Evolutionary conservation across 805 yeast genomes (phyloP).

Genomic region (Myxozyma neglecta): DNA sequence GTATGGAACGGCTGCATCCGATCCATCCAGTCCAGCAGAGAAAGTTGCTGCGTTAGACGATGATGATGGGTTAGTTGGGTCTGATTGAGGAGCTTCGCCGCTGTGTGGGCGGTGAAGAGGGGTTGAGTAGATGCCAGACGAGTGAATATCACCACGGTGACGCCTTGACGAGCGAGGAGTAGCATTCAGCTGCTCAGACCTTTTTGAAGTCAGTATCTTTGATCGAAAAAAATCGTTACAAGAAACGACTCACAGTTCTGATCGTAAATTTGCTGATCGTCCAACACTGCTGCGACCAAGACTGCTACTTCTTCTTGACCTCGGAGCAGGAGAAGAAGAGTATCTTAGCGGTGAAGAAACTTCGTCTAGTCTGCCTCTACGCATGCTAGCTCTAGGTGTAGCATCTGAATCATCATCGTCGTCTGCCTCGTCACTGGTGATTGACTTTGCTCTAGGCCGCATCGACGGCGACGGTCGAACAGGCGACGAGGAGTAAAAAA

Average conservation of each 20-base stretch:
- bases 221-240: not conserved
- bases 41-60: conserved; percentile 22
- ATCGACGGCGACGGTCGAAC: conserved; percentile 1
- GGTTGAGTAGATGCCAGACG: conserved; percentile 65
- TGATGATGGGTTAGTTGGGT: conserved; percentile 18
- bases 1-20: conserved; percentile 37
- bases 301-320: conserved; percentile 19
- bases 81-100: conserved; percentile 13
- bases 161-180: conserved; percentile 19
- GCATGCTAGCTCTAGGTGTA: conserved; percentile 18
- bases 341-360: conserved; percentile 29
- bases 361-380: conserved; percentile 21
- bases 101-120: conserved; percentile 56
- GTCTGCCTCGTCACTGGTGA: not conserved
- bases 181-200: conserved; percentile 12
- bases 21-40: conserved; percentile 26
- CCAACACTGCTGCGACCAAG: not conserved
- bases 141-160: conserved; percentile 75
- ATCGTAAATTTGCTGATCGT: conserved; percentile 14
- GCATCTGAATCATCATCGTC: conserved; percentile 2
- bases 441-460: not conserved
- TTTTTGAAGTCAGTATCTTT: not conserved
- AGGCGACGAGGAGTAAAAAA: conserved; percentile 21
- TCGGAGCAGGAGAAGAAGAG: conserved; percentile 25
- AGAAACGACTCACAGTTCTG: conserved; percentile 17